These are phyloP conservation scores for Lunularia cruciata DNA, from an alignment of 225 moss, liverwort and hornwort species.

Conservation along the genomic window DNA sequence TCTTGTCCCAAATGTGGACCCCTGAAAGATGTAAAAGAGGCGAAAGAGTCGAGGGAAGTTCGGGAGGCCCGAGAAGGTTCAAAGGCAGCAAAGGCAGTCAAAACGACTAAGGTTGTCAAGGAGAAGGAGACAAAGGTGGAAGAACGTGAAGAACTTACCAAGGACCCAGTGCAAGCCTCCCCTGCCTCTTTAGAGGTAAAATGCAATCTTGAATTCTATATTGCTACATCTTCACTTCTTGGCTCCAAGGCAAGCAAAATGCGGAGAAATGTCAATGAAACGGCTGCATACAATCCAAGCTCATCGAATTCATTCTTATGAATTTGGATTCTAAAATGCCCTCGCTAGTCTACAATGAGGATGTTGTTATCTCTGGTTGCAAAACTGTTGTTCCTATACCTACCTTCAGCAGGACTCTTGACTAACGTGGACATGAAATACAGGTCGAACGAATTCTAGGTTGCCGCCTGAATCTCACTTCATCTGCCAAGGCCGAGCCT, in stretches of 20 bases:
- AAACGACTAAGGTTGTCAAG: conserved; percentile 10
- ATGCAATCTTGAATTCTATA: background rate
- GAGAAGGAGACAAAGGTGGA: conserved; percentile 16
- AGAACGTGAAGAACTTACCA: conserved; percentile 13
- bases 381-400: too few relatives aligned
- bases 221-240: too few relatives aligned
- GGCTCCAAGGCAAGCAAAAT: too few relatives aligned
- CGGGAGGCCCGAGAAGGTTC: conserved; percentile 21
- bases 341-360: too few relatives aligned
- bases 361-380: too few relatives aligned
- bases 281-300: too few relatives aligned
- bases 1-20: conserved; percentile 65
- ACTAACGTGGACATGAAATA: too few relatives aligned
- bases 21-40: conserved; percentile 42
- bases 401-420: too few relatives aligned
- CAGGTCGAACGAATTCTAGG: conserved; percentile 91
- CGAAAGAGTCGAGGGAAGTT: conserved; percentile 30
- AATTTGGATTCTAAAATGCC: too few relatives aligned
- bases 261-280: too few relatives aligned
- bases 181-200: conserved; percentile 51
- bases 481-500: conserved; percentile 19
- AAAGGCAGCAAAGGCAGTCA: conserved; percentile 28
- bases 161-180: conserved; percentile 13
- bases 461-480: conserved; percentile 52
- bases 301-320: too few relatives aligned